Evolutionary conservation across 805 yeast genomes (phyloP).

Genomic region (Kodamaea restingae): DNA sequence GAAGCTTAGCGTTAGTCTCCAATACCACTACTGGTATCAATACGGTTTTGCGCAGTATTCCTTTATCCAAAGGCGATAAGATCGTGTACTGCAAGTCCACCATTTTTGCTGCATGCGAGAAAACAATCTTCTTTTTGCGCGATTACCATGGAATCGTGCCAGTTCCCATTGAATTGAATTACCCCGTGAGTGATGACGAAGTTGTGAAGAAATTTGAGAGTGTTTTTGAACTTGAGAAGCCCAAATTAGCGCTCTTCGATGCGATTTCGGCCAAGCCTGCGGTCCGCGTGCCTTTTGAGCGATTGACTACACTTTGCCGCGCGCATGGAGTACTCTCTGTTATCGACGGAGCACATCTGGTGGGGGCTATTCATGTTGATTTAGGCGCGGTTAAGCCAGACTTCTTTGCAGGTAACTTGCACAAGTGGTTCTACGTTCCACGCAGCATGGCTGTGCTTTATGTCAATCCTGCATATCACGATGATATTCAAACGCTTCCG

Average conservation of each 20-base stretch:
- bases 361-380: conserved; percentile 49
- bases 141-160: conserved; percentile 15
- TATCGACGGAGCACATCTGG: conserved; percentile 74
- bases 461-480: conserved; percentile 50
- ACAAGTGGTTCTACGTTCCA: conserved; percentile 65
- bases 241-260: conserved; percentile 51
- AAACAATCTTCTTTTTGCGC: conserved; percentile 41
- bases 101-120: conserved; percentile 51
- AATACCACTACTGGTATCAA: conserved; percentile 64
- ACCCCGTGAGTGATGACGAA: conserved; percentile 16
- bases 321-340: conserved; percentile 47
- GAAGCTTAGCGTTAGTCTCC: conserved; percentile 47
- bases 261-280: conserved; percentile 65
- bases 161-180: conserved; percentile 7
- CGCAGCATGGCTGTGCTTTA: conserved; percentile 57
- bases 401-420: conserved; percentile 58
- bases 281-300: conserved; percentile 51
- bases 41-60: conserved; percentile 50
- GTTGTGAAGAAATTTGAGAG: conserved; percentile 22
- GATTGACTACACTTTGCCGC: conserved; percentile 42
- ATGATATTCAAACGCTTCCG: conserved; percentile 52
- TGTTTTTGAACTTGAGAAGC: conserved; percentile 17
- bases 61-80: conserved; percentile 50
- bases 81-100: conserved; percentile 43
- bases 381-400: conserved; percentile 48